These are phyloP conservation scores for Vigna angularis DNA, from an alignment of 306 rosid genomes.

Conservation along the genomic window DNA sequence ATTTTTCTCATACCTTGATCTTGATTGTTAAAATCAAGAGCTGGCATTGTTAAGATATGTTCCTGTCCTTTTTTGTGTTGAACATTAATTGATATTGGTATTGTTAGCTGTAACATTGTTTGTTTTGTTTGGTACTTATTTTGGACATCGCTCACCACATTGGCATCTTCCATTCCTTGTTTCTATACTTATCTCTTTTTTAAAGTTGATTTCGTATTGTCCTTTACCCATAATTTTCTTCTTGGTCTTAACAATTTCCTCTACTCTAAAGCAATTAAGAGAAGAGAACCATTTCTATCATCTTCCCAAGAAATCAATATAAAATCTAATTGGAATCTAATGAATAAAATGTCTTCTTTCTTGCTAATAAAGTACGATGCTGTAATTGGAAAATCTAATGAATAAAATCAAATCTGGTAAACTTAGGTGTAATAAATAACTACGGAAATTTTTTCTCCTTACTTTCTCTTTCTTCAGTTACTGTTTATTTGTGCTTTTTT, in stretches of 20 bases:
- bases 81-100: not conserved
- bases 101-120: not conserved
- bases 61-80: not conserved
- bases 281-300: no score
- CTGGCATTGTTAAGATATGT: not conserved
- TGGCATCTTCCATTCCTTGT: not conserved
- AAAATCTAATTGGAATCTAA: no score
- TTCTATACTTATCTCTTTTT: not conserved
- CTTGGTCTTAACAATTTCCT: no score
- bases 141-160: not conserved
- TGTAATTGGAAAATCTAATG: not conserved
- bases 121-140: not conserved
- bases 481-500: not conserved
- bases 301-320: no score
- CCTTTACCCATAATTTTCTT: not conserved
- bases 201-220: not conserved
- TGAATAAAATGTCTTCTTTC: no score
- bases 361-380: not conserved
- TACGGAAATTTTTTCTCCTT: not conserved
- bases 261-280: no score
- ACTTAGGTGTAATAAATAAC: not conserved
- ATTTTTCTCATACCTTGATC: slow-evolving; percentile 34
- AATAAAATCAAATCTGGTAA: slow-evolving; percentile 2
- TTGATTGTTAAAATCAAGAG: slow-evolving; percentile 16
- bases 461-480: not conserved